Evolutionary conservation across 2,329 filamentous ascomycete species (phyloP).

Genomic region (Trichophyton simii): DNA sequence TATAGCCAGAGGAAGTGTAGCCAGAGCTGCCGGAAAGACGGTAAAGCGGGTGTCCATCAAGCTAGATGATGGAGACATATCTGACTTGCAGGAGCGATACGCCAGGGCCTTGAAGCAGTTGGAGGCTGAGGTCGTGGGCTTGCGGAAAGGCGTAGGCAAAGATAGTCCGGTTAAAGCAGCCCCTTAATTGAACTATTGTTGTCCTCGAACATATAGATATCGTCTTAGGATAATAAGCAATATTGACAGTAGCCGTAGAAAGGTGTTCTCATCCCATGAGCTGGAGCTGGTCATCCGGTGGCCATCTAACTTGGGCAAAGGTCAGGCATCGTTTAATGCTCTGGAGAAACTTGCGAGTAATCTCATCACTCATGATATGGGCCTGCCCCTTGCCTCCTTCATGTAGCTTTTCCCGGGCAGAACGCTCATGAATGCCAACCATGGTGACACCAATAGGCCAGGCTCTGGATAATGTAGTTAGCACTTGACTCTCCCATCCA

Average conservation of each 20-base stretch:
- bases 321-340: conserved; percentile 95
- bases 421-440: conserved; percentile 98
- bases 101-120: conserved; percentile 24
- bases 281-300: conserved; percentile 80
- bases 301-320: conserved; percentile 94
- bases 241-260: not conserved
- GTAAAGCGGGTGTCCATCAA: conserved; percentile 24
- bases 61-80: conserved; percentile 15
- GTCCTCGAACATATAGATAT: not conserved
- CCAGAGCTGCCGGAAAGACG: conserved; percentile 21
- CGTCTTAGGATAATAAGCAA: no score
- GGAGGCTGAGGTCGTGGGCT: conserved; percentile 24
- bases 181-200: not conserved
- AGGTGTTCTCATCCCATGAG: conserved; percentile 60
- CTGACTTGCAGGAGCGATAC: conserved; percentile 22
- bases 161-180: not conserved
- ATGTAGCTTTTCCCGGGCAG: conserved; percentile 87
- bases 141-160: not conserved
- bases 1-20: conserved; percentile 44
- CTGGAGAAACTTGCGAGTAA: conserved; percentile 88
- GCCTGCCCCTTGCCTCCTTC: conserved; percentile 63
- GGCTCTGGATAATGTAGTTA: conserved; percentile 37
- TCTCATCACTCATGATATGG: conserved; percentile 94
- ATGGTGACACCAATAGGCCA: conserved; percentile 99
- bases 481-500: not conserved